Evolutionary conservation across 805 yeast species (phyloP).

Genomic region (Metschnikowia gelsemii): DNA sequence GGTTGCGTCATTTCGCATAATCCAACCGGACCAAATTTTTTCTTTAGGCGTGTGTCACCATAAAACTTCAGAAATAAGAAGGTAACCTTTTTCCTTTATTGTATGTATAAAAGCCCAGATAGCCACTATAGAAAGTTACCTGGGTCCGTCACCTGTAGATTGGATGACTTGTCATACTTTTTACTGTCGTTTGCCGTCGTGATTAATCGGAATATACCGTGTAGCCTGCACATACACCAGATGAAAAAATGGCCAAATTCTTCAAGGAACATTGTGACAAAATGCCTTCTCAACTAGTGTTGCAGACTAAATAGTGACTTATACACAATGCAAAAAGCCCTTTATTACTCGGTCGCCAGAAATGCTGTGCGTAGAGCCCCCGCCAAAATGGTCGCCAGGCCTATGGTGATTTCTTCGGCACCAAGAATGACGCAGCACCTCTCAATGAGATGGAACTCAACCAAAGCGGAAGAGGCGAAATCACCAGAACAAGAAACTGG

Average conservation of each 20-base stretch:
- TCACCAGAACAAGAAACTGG: slow-evolving; percentile 1
- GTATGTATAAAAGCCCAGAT: too few species aligned
- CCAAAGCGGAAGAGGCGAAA: slow-evolving; percentile 10
- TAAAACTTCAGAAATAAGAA: too few species aligned
- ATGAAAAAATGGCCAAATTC: slow-evolving; percentile 1
- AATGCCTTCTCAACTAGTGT: too few species aligned
- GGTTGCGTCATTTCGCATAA: slow-evolving; percentile 7
- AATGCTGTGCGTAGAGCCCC: slow-evolving; percentile 11
- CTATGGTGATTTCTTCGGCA: slow-evolving; percentile 5
- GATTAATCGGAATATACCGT: neutral
- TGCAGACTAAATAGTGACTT: neutral
- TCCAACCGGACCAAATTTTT: too few species aligned
- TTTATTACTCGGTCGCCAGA: slow-evolving; percentile 13
- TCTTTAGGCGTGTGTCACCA: too few species aligned
- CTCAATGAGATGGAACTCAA: slow-evolving; percentile 14
- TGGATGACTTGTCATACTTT: too few species aligned
- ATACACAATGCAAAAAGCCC: slow-evolving; percentile 17
- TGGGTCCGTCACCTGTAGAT: too few species aligned
- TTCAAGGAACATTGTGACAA: neutral
- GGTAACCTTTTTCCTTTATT: too few species aligned
- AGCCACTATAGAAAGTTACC: too few species aligned
- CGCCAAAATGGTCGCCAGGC: slow-evolving; percentile 11
- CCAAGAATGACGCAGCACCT: slow-evolving; percentile 8
- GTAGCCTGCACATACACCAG: neutral
- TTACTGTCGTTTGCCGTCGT: too few species aligned